Conservation (phyloP, 345 rosid species). For the Balakata baccata region DNA sequence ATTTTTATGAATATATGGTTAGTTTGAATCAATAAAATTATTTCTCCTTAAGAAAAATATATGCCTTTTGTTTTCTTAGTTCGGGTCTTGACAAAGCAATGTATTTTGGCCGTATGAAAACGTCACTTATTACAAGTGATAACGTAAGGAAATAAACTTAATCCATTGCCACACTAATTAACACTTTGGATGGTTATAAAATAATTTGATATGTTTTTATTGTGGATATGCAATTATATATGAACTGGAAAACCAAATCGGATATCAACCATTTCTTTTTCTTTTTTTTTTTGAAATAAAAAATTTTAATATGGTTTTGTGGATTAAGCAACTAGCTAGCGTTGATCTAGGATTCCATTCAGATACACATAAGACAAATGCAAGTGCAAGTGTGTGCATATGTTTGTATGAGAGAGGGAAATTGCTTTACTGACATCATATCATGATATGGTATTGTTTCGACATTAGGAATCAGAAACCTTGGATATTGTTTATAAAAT, state of each 20-base stretch:
- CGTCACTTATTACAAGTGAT: neutral
- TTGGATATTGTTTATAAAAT: neutral
- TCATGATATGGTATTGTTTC: neutral
- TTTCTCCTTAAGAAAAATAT: too few species aligned
- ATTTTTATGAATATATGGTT: too few species aligned
- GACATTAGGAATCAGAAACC: neutral
- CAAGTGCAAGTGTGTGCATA: neutral
- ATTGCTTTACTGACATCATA: slow-evolving; percentile 2
- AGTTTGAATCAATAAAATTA: too few species aligned
- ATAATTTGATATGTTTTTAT: neutral
- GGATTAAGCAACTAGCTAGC: neutral
- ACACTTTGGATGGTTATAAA: neutral
- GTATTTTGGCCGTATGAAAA: neutral
- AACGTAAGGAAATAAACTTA: neutral
- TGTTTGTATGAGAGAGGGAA: neutral
- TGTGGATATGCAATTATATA: slow-evolving; percentile 2
- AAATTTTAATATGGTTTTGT: neutral
- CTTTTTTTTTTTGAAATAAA: neutral
- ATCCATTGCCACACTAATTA: neutral
- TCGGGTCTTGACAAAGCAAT: too few species aligned
- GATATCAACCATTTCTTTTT: neutral
- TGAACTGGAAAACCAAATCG: neutral
- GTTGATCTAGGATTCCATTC: neutral
- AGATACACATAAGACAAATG: neutral
- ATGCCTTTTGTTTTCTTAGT: too few species aligned